Evolutionary conservation across 2,329 filamentous ascomycete genomes (phyloP), one percentile per base, ranked within the genome.

Genomic region (Pestalotiopsis fici): DNA sequence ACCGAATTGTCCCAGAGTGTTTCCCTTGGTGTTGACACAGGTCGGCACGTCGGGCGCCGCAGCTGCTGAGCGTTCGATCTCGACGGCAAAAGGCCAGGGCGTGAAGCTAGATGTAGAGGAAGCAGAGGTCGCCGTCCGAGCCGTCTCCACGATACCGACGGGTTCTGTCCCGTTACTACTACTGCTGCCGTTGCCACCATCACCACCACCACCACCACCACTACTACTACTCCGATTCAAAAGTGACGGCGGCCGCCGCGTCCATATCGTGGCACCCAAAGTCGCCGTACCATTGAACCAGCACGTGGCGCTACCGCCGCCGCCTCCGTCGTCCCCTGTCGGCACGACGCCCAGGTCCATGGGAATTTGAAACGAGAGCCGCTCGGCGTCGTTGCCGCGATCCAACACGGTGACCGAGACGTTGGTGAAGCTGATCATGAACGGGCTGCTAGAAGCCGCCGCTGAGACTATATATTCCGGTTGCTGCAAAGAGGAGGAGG

Each of bases 251-350:
- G 43, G 74, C 2, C 77, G 74, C 1, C 81, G 76, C n/a, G 88
- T 91, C 80, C 90, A 92, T 2, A 93, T 77, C 3, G 83, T 86
- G 0, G 83, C 90, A 28, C 83, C 78, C 69, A 92, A 82, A 1
- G 78, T 80, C 13, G 31, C 27, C 0, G 88, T 90, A 35, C 80
- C 76, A 65, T 85, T 84, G 78, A 86, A 93, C 68, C 82, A 86
- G 78, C 90, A 93, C 55, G 82, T 83, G 1, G 86, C 81, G 68
- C 83, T 83, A 73, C n/a, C 75, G 4, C 72, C 70, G 0, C 83
- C 82, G 3, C 88, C 72, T 25, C 79, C 75, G 6, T 77, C 76
- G 1, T 78, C 78, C 3, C 89, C 86, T n/a, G n/a, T n/a, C n/a
- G n/a, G n/a, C 2, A 83, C 81, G 18, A 90, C 85, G 0, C 80